These are phyloP conservation scores for Salvia miltiorrhiza DNA, from an alignment of 257 asterid genomes.

Conservation along the genomic window DNA sequence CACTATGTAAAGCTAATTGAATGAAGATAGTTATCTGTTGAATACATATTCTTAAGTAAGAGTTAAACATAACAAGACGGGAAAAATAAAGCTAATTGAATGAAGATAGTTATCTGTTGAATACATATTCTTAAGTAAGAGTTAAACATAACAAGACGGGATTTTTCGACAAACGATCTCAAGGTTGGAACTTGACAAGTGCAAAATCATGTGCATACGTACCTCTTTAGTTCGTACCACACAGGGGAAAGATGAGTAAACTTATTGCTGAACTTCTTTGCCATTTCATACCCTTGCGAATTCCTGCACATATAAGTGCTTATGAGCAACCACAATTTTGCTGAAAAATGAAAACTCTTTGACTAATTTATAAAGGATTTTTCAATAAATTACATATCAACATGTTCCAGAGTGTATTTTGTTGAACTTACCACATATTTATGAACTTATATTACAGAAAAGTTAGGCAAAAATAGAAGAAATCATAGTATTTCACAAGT, in stretches of 20 bases:
- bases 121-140: neutral
- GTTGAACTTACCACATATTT: neutral
- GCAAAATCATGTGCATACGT: slow-evolving; percentile 16
- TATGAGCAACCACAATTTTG: neutral
- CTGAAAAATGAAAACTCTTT: neutral
- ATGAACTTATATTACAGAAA: neutral
- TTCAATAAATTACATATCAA: neutral
- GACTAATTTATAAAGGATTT: neutral
- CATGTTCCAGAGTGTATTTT: neutral
- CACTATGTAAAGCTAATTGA: neutral
- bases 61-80: neutral
- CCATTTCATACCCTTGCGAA: slow-evolving; percentile 82
- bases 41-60: neutral
- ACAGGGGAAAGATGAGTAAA: slow-evolving; percentile 89
- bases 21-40: neutral
- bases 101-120: too few species aligned
- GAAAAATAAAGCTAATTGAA: too few species aligned
- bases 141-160: neutral
- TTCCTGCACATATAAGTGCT: slow-evolving; percentile 55
- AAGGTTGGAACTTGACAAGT: neutral
- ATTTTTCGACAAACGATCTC: neutral
- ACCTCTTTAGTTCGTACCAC: slow-evolving; percentile 96
- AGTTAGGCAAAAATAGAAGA: neutral
- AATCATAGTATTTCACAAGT: neutral
- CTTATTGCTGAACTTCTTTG: slow-evolving; percentile 75